Conservation (phyloP, 768 basidiomycete genomes). For the Kwoniella heveanensis region DNA sequence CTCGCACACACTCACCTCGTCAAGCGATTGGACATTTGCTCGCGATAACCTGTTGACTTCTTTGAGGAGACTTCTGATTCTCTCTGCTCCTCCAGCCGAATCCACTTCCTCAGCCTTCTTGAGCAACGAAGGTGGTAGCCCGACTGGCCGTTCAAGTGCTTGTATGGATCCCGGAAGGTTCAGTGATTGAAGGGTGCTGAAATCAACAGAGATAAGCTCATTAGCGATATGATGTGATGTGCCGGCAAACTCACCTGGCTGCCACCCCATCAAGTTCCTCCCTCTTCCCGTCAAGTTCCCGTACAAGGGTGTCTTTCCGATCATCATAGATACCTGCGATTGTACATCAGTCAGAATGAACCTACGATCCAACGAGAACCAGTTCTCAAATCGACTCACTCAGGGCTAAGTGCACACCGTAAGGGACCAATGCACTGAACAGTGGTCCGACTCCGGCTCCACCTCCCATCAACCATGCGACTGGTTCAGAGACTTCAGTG, state of each 20-base stretch:
- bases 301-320: constrained; percentile 69
- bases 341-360: neutral
- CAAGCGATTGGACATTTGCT: constrained; percentile 66
- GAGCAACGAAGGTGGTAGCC: constrained; percentile 83
- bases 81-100: constrained; percentile 70
- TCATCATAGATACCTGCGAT: constrained; percentile 72
- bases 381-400: constrained; percentile 61
- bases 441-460: constrained; percentile 63
- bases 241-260: constrained; percentile 67
- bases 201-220: neutral
- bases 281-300: constrained; percentile 65
- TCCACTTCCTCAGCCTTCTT: constrained; percentile 83
- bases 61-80: constrained; percentile 71
- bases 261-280: constrained; percentile 66
- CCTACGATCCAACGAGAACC: too few species aligned
- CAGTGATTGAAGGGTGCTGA: constrained; percentile 68
- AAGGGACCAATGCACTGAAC: constrained; percentile 75
- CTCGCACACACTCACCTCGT: constrained; percentile 76
- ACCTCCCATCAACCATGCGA: constrained; percentile 55
- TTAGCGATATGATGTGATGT: too few species aligned
- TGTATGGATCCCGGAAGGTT: constrained; percentile 85
- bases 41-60: constrained; percentile 70
- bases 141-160: constrained; percentile 80
- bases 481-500: constrained; percentile 50
- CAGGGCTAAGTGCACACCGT: constrained; percentile 86